These are phyloP conservation scores for Fusarium protoensiforme DNA, from an alignment of 2,329 filamentous ascomycete genomes.

Conservation along the genomic window DNA sequence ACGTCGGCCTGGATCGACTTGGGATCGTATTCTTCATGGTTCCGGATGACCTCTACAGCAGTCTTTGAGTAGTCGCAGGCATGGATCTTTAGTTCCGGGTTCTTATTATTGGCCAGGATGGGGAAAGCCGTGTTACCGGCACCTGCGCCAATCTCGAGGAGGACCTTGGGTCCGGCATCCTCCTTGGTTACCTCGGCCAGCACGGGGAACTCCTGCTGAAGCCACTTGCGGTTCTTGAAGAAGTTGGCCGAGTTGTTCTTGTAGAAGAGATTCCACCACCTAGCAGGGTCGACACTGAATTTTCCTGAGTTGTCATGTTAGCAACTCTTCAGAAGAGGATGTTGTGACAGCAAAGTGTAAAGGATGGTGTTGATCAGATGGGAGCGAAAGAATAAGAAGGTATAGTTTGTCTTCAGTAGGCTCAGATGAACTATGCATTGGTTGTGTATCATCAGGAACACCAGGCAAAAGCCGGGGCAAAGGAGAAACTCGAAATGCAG, in stretches of 20 bases:
- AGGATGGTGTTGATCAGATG: conserved; percentile 65
- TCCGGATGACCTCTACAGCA: conserved; percentile 92
- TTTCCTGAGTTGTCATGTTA: conserved; percentile 67
- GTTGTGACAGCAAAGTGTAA: conserved; percentile 28
- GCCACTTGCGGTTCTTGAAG: conserved; percentile 98
- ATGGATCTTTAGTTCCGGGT: conserved; percentile 83
- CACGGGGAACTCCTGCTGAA: conserved; percentile 94
- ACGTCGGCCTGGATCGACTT: conserved; percentile 86
- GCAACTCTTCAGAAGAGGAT: conserved; percentile 39
- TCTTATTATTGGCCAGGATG: conserved; percentile 84
- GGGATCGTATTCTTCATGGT: conserved; percentile 79
- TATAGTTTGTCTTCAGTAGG: conserved; percentile 70
- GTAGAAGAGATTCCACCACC: conserved; percentile 99
- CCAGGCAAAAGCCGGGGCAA: conserved; percentile 36
- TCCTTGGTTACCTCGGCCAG: conserved; percentile 79
- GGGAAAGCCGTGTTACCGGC: conserved; percentile 98
- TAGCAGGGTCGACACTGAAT: conserved; percentile 90
- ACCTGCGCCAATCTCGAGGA: conserved; percentile 94
- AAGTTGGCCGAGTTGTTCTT: conserved; percentile 98
- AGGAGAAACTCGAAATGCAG: conserved; percentile 3
- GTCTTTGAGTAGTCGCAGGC: conserved; percentile 97
- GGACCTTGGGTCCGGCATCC: conserved; percentile 73
- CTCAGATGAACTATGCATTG: conserved; percentile 80
- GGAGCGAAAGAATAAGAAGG: conserved; percentile 76
- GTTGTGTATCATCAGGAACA: conserved; percentile 67